These are phyloP conservation scores for Huntiella moniliformis DNA, from an alignment of 2,329 filamentous ascomycete genomes.

Conservation along the genomic window DNA sequence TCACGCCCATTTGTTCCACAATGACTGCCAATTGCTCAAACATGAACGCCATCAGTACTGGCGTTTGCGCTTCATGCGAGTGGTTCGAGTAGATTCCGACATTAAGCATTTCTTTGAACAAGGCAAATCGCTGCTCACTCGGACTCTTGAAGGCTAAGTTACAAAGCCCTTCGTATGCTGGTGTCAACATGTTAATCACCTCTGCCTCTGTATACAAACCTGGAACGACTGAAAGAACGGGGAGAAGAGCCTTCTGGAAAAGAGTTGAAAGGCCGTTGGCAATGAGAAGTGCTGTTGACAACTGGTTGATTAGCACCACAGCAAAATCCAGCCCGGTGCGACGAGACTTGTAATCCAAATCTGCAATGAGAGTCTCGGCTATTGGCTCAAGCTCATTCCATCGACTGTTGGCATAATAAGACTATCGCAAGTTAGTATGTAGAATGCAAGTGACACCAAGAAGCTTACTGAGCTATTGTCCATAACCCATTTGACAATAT, in stretches of 20 bases:
- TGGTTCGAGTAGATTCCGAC: conserved; percentile 36
- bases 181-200: conserved; percentile 41
- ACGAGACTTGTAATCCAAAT: conserved; percentile 34
- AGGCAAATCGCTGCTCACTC: conserved; percentile 17
- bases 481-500: conserved; percentile 10
- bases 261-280: conserved; percentile 47
- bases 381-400: conserved; percentile 56
- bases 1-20: conserved; percentile 38
- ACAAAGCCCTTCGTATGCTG: conserved; percentile 49
- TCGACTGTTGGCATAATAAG: conserved; percentile 27
- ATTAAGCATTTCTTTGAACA: conserved; percentile 36
- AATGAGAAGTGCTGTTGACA: conserved; percentile 32
- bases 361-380: conserved; percentile 50
- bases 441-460: neutral
- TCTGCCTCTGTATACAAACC: conserved; percentile 56
- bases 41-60: conserved; percentile 36
- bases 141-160: conserved; percentile 16
- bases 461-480: conserved; percentile 4
- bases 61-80: conserved; percentile 39
- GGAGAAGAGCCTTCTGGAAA: conserved; percentile 50
- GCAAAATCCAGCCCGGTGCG: conserved; percentile 37
- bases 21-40: conserved; percentile 30
- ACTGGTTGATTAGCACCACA: conserved; percentile 32
- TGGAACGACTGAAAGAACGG: conserved; percentile 59
- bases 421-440: conserved; percentile 16